phyloP scores from a whole-genome alignment of 495 filamentous ascomycete species.

The Daldinia loculata region DNA sequence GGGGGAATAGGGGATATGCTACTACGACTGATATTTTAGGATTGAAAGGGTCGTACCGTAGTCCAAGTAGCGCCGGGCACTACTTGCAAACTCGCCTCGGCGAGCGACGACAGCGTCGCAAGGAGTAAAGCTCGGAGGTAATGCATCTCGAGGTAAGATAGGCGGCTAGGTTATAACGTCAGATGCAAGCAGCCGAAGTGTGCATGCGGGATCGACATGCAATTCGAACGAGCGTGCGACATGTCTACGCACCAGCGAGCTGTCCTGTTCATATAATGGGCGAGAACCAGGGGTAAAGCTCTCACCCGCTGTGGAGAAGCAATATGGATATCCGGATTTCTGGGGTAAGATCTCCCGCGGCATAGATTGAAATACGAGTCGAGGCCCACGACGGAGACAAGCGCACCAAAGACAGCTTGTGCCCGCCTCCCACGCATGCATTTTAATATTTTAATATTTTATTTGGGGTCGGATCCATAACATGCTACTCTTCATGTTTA shows the following conservation, averaged over 20 bases:
- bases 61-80: constrained; percentile 63
- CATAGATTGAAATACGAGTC: constrained; percentile 30
- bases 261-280: constrained; percentile 30
- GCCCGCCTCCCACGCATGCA: background rate
- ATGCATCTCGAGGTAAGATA: constrained; percentile 23
- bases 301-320: constrained; percentile 35
- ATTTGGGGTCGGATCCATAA: background rate
- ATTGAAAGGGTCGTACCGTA: constrained; percentile 41
- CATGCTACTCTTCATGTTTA: background rate
- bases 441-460: background rate
- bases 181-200: constrained; percentile 16
- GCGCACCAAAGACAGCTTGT: constrained; percentile 30
- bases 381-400: constrained; percentile 23
- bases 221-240: constrained; percentile 16
- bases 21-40: background rate
- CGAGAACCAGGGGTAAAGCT: constrained; percentile 12
- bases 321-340: constrained; percentile 43
- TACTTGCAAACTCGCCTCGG: constrained; percentile 50
- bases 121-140: constrained; percentile 20
- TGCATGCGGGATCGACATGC: constrained; percentile 33
- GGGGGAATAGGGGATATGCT: background rate
- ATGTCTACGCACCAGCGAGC: constrained; percentile 16
- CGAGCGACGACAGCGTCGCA: constrained; percentile 38
- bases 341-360: constrained; percentile 33
- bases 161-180: background rate